These are phyloP conservation scores for Eremochloa ophiuroides DNA, from an alignment of 176 grass and related monocot genomes.

Conservation along the genomic window DNA sequence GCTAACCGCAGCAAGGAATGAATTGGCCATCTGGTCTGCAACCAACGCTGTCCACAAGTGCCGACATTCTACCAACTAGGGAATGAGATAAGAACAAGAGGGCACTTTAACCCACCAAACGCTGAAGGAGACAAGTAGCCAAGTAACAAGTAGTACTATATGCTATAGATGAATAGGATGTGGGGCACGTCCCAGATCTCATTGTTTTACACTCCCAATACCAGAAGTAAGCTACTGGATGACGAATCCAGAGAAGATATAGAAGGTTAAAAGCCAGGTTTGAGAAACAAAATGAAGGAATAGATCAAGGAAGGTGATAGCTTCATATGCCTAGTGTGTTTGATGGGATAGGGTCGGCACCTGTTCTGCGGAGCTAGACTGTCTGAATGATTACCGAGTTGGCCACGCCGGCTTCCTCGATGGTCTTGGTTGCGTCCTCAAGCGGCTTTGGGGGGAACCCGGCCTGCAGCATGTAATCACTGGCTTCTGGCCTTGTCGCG, in stretches of 20 bases:
- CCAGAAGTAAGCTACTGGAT: not conserved
- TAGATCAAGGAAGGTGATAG: not conserved
- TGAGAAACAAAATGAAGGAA: not conserved
- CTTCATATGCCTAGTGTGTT: constrained; percentile 16
- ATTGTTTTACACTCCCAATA: constrained; percentile 25
- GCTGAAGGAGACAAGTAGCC: constrained; percentile 18
- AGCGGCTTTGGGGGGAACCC: constrained; percentile 82
- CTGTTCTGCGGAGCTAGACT: constrained; percentile 35
- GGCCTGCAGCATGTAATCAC: constrained; percentile 61
- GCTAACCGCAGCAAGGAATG: not conserved
- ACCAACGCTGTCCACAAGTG: not conserved
- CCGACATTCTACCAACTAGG: constrained; percentile 20
- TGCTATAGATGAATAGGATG: constrained; percentile 30
- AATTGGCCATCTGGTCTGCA: constrained; percentile 15
- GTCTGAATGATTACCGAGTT: constrained; percentile 91
- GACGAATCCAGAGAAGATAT: not conserved
- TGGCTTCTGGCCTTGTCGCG: constrained; percentile 53
- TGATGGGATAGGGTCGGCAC: not conserved
- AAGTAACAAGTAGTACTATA: constrained; percentile 15
- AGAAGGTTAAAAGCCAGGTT: constrained; percentile 9
- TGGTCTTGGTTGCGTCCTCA: constrained; percentile 65
- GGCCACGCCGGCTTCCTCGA: constrained; percentile 72
- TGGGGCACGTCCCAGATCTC: not conserved
- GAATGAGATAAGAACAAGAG: constrained; percentile 25
- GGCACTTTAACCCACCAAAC: constrained; percentile 17